Evolutionary conservation across 2,329 filamentous ascomycete genomes (phyloP).

Genomic region (Fusarium anguioides): DNA sequence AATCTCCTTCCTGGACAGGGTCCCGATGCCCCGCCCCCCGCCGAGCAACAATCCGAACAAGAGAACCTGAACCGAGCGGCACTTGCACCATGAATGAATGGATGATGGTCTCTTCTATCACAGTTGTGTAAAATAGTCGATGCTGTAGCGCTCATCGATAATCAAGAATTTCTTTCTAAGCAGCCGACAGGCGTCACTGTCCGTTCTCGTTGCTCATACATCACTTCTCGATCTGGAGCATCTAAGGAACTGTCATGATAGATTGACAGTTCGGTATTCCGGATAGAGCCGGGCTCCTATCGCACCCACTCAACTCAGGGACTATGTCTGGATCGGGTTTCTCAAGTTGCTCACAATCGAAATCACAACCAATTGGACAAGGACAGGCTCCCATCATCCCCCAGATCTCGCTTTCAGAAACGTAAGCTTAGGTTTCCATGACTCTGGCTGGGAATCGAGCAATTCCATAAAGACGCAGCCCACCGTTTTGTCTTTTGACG

Average conservation of each 20-base stretch:
- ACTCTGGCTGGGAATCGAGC: conserved; percentile 24
- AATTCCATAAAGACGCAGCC: conserved; percentile 30
- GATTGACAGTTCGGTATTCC: conserved; percentile 32
- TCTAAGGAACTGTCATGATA: conserved; percentile 6
- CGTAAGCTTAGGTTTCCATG: conserved; percentile 43
- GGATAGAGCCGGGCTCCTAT: conserved; percentile 37
- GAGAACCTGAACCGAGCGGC: conserved; percentile 13
- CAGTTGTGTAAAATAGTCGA: conserved; percentile 7
- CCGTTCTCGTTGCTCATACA: background rate
- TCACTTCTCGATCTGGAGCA: conserved; percentile 1
- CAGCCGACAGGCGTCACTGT: background rate
- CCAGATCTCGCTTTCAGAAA: conserved; percentile 43
- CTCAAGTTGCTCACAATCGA: conserved; percentile 42
- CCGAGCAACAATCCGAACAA: conserved; percentile 19
- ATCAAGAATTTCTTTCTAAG: background rate
- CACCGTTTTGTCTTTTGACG: conserved; percentile 10
- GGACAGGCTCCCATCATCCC: conserved; percentile 29
- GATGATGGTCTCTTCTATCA: conserved; percentile 8
- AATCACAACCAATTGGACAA: conserved; percentile 41
- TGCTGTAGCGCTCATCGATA: background rate
- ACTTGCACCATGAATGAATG: conserved; percentile 19
- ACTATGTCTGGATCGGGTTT: conserved; percentile 45
- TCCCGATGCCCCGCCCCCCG: conserved; percentile 32
- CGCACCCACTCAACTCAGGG: conserved; percentile 42
- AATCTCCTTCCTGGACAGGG: conserved; percentile 20